A percentile compares a stretch with the other conserved stretches of the same genome.
Conservation (phyloP, 2,329 filamentous ascomycete species). For the Colletotrichum somersetense region DNA sequence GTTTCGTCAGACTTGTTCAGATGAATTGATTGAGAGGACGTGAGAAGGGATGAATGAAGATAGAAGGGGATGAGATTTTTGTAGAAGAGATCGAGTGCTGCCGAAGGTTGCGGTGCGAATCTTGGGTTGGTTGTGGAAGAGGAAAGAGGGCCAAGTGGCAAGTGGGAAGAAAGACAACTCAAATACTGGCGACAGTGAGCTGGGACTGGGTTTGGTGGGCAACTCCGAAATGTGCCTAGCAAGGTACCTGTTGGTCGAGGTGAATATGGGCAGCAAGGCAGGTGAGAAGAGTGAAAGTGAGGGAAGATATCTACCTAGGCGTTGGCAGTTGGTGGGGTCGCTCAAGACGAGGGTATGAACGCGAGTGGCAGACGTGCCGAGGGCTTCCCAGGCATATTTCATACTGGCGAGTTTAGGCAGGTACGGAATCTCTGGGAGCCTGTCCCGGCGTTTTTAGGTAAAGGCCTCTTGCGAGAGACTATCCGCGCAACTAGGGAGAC, state of each 20-base stretch:
- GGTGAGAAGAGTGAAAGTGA: no score
- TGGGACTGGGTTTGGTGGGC: accelerated
- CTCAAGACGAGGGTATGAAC: background rate
- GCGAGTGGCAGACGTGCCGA: background rate
- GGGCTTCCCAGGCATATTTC: background rate
- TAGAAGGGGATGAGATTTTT: no score
- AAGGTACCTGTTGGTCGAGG: background rate
- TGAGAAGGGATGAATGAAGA: background rate
- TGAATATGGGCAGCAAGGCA: background rate
- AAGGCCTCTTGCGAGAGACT: background rate
- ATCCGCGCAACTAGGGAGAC: background rate
- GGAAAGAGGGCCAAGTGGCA: no score
- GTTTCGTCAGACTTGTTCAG: background rate
- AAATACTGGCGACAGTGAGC: no score
- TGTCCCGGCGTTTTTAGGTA: background rate
- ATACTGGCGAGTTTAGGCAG: background rate
- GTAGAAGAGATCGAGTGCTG: background rate
- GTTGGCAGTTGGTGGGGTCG: background rate
- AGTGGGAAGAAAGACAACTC: no score
- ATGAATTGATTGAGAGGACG: background rate
- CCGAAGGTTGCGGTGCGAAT: background rate
- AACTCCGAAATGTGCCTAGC: background rate
- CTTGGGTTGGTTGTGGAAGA: background rate
- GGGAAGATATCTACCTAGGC: background rate
- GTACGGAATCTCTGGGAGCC: background rate